Percentiles rank a stretch among this genome's conserved stretches.
Evolutionary conservation across 768 basidiomycete species (phyloP).

Genomic region (Collybia sp.): DNA sequence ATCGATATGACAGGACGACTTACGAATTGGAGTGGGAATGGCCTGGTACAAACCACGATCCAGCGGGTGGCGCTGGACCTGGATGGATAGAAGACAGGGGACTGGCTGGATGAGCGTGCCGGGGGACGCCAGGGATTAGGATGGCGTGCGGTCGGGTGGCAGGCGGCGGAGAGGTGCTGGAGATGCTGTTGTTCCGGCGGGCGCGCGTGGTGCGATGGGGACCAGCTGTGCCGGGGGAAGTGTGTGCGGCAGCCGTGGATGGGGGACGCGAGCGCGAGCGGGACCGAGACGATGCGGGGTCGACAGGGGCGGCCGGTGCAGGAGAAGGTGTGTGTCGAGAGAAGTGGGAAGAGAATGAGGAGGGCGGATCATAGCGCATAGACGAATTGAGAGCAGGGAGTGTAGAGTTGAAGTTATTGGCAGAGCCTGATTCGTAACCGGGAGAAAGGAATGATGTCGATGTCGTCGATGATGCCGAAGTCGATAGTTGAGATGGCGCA

Average conservation of each 20-base stretch:
- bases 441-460: conserved; percentile 23
- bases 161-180: conserved; percentile 50
- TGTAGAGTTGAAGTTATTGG: conserved; percentile 42
- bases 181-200: conserved; percentile 57
- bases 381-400: conserved; percentile 47
- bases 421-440: conserved; percentile 15
- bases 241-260: conserved; percentile 7
- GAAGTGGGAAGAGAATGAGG: conserved; percentile 23
- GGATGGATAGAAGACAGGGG: conserved; percentile 11
- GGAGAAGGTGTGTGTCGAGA: conserved; percentile 30
- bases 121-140: conserved; percentile 48
- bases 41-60: conserved; percentile 23
- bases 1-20: not conserved
- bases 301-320: conserved; percentile 10
- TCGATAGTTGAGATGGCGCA: conserved; percentile 34
- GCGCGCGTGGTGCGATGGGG: conserved; percentile 52
- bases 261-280: conserved; percentile 37
- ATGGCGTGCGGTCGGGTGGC: conserved; percentile 56
- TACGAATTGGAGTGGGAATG: conserved; percentile 22
- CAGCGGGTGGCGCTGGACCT: conserved; percentile 4
- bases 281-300: conserved; percentile 36
- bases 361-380: conserved; percentile 41
- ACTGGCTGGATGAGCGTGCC: conserved; percentile 14
- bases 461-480: conserved; percentile 21
- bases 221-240: conserved; percentile 29